Evolutionary conservation across 2,329 filamentous ascomycete species (phyloP), one percentile per base, ranked within the genome.

Genomic region (Xylariaceae sp.): DNA sequence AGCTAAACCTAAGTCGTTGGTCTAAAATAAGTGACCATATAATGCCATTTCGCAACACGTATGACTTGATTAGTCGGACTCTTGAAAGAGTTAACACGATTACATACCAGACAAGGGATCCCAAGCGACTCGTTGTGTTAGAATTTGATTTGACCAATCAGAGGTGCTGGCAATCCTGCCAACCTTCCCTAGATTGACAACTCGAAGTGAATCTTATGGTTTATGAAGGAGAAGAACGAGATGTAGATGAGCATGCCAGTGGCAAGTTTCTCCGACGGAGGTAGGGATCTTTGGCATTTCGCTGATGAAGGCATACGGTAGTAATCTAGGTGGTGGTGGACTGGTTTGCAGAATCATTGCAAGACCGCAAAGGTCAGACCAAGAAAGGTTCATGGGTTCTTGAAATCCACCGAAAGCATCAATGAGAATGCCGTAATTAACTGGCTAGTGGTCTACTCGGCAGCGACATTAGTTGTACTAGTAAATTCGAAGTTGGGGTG

Each of bases 141-240:
- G 8, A 31, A 16, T n/a, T 21, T 37, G 3, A 36, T 19, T 16
- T n/a, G 34, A 31, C 49, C 54, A 57, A 57, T 57, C 16, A 53
- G 37, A 41, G 16, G 45, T 24, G 24, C 14, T 3, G 16, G 12
- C n/a, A 19, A 31, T 44, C 17, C n/a, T 37, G 36, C 21, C 29
- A 9, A 43, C 31, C 49, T 57, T 57, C 49, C 48, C 17, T 48
- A 57, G 43, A 36, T 28, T n/a, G 52, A 36, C 39, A 54, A 48
- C n/a, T n/a, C n/a, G n/a, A n/a, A n/a, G 23, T n/a, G 50, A 39
- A 14, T 36, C 43, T 17, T 26, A 4, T 19, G 16, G 34, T 12
- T 26, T 55, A 17, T 23, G 31, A n/a, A 31, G 31, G 24, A 26
- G 26, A 36, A n/a, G n/a, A n/a, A n/a, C n/a, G n/a, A n/a, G n/a